Evolutionary conservation across 192 early-diverging fungal species (phyloP).

Genomic region (Mortierella antarctica): DNA sequence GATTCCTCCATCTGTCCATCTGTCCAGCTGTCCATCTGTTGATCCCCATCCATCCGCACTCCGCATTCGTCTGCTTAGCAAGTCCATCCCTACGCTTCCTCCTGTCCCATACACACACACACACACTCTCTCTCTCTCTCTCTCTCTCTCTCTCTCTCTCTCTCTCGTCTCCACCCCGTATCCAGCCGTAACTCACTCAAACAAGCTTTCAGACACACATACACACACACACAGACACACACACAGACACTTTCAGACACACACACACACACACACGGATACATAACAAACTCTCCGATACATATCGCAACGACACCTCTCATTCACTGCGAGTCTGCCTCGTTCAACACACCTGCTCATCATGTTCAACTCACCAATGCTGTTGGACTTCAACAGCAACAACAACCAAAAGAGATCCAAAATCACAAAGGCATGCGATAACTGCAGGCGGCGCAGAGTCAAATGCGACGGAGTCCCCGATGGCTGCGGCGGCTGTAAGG

Average conservation of each 20-base stretch:
- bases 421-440: conserved; percentile 66
- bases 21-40: not conserved
- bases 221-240: conserved; percentile 1
- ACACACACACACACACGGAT: not conserved
- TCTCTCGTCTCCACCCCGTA: not conserved
- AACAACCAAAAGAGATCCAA: conserved; percentile 52
- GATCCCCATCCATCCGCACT: too few species aligned
- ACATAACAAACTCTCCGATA: not conserved
- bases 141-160: not conserved
- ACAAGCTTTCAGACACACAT: not conserved
- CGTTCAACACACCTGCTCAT: not conserved
- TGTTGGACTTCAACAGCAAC: conserved; percentile 50
- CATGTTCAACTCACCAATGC: conserved; percentile 54
- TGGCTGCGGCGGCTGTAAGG: conserved; percentile 71
- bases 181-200: not conserved
- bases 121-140: not conserved
- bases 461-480: conserved; percentile 75
- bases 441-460: conserved; percentile 74
- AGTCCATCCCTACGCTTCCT: not conserved
- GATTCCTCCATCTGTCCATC: too few species aligned
- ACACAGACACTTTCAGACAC: not conserved
- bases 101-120: not conserved
- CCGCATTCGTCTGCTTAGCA: too few species aligned
- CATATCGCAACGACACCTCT: not conserved
- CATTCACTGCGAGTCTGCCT: not conserved